Evolutionary conservation across 805 yeast genomes (phyloP), one percentile per base, ranked within the genome.

Genomic region (Sugiyamaella marilandica): DNA sequence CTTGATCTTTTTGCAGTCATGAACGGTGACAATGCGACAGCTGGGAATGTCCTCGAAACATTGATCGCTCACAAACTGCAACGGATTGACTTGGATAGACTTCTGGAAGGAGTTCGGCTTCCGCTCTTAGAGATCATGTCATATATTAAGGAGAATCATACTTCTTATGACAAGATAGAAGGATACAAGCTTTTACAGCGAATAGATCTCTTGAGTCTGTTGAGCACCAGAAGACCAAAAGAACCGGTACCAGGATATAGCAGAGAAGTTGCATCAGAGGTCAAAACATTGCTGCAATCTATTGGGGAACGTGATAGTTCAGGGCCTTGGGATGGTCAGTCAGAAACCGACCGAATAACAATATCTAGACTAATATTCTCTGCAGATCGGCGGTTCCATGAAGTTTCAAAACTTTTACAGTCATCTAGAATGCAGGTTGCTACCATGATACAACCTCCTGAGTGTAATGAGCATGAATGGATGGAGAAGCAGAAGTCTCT

Each of bases 361-460:
- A 76, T 86, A n/a, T 82, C 92, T 1, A 81, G 79, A 56, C 68
- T 85, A 10, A 82, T 91, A 0, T 92, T 89, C 63, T 81, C 83
- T 13, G 77, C 79, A 41, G 98, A 92, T 65, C 71, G 95, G 45
- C 72, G 97, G 45, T 86, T 85, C 63, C 81, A 79, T 59, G 96
- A 91, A 61, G 84, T 86, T 10, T 79, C 91, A 0, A 78, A 80
- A 32, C 67, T 90, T 14, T 66, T 92, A 34, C 91, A 85, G 62
- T 82, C 87, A 4, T 83, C 89, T 0, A 78, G 78, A 54, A 74
- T 79, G 8, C 95, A 87, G 61, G 59, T 62, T 10, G 67, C 77
- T 1, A 65, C 72, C 1, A 68, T 74, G 50, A 64, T 67, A 18
- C 65, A 70, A 2, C 71, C 71, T 11, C 74, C 72, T 2, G 72